Conservation (phyloP, 2,329 filamentous ascomycete genomes). For the Arthrobotrys conoides region DNA sequence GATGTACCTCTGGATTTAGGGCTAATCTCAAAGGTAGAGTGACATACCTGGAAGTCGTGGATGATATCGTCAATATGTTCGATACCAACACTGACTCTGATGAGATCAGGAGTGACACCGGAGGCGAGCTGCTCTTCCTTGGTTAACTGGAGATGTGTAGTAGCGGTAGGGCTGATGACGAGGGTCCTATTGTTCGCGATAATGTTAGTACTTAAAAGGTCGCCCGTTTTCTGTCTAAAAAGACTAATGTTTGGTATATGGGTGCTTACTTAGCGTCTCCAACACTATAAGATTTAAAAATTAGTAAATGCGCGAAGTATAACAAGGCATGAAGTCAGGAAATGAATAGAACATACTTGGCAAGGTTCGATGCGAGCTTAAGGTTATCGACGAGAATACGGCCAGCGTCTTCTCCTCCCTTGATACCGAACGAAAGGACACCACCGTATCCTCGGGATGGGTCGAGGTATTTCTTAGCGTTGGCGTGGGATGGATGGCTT, state of each 20-base stretch:
- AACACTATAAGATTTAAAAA: conserved; percentile 70
- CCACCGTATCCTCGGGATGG: conserved; percentile 83
- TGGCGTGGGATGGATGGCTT: conserved; percentile 82
- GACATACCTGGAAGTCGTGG: conserved; percentile 77
- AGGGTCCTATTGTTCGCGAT: conserved; percentile 36
- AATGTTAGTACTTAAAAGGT: conserved; percentile 14
- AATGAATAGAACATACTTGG: conserved; percentile 73
- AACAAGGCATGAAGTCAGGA: neutral
- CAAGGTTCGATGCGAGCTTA: conserved; percentile 94
- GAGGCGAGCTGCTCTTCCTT: conserved; percentile 84
- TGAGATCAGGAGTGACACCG: conserved; percentile 88
- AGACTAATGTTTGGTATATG: neutral
- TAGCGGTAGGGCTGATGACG: conserved; percentile 81
- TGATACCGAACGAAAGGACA: conserved; percentile 92
- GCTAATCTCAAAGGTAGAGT: neutral
- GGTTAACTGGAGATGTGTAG: conserved; percentile 86
- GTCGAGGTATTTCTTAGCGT: conserved; percentile 86
- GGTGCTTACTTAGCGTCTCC: conserved; percentile 81
- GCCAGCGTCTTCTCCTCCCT: conserved; percentile 86
- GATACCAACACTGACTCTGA: conserved; percentile 93
- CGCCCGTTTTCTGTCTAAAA: too few species aligned
- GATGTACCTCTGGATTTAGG: neutral
- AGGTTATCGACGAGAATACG: conserved; percentile 92
- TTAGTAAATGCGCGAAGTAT: conserved; percentile 49
- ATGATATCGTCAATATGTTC: conserved; percentile 99